Evolutionary conservation across 257 asterid species (phyloP).

Genomic region (Ajuga chamaepitys): DNA sequence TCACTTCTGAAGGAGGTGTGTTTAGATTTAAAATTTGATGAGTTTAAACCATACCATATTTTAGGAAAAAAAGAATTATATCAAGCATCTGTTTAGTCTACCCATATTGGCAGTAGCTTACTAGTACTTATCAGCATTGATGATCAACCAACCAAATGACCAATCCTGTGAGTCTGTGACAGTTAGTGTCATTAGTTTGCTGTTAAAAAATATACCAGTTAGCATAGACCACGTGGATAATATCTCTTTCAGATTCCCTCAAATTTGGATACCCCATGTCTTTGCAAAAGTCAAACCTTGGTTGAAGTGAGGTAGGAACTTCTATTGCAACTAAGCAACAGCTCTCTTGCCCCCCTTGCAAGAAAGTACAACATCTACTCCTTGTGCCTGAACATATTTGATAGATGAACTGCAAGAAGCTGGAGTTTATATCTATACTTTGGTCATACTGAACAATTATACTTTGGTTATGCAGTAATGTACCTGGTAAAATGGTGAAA

Average conservation of each 20-base stretch:
- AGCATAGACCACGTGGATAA: constrained; percentile 18
- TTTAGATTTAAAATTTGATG: background rate
- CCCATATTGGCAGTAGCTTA: constrained; percentile 10
- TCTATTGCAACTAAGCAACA: background rate
- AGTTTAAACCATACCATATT: too few relatives aligned
- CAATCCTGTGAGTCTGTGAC: constrained; percentile 15
- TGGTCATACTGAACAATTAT: too few relatives aligned
- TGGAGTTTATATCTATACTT: too few relatives aligned
- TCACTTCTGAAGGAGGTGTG: background rate
- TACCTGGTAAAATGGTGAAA: too few relatives aligned
- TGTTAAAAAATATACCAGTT: constrained; percentile 5
- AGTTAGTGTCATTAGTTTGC: constrained; percentile 16
- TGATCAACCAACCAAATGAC: constrained; percentile 21
- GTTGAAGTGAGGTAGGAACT: constrained; percentile 16
- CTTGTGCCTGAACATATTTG: background rate
- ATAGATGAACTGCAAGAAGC: too few relatives aligned
- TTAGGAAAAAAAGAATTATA: too few relatives aligned
- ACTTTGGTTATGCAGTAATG: background rate
- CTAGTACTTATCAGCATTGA: constrained; percentile 18
- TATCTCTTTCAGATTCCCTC: background rate
- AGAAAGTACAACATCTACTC: background rate
- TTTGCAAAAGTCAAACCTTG: constrained; percentile 2
- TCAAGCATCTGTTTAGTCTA: constrained; percentile 9
- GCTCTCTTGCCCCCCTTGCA: constrained; percentile 9
- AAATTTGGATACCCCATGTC: background rate